Conservation (phyloP, 2,329 filamentous ascomycete genomes). For the Aspergillus sp. region DNA sequence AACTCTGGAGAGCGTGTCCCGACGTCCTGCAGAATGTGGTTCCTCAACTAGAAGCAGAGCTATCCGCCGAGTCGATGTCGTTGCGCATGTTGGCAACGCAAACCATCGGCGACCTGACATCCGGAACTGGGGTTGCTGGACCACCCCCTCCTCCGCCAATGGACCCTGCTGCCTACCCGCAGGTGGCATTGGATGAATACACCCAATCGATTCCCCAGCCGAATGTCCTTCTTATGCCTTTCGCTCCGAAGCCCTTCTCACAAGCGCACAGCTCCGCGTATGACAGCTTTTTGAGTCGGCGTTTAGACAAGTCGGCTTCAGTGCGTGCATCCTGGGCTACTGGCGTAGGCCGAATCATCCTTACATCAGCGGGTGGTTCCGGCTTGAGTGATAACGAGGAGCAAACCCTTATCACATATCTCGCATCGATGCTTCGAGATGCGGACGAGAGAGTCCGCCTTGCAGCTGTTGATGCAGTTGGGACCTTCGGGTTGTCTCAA, state of each 20-base stretch:
- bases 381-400: conserved; percentile 84
- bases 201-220: conserved; percentile 52
- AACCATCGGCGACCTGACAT: conserved; percentile 91
- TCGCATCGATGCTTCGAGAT: conserved; percentile 81
- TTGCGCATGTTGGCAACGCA: conserved; percentile 86
- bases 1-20: conserved; percentile 90
- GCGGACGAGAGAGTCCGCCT: conserved; percentile 87
- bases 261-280: conserved; percentile 78
- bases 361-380: conserved; percentile 88
- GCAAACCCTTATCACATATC: conserved; percentile 66
- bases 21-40: conserved; percentile 89
- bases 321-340: conserved; percentile 87
- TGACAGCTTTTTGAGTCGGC: conserved; percentile 78
- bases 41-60: conserved; percentile 86
- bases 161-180: conserved; percentile 83
- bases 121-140: conserved; percentile 88
- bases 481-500: conserved; percentile 75
- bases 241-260: conserved; percentile 85
- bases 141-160: conserved; percentile 70
- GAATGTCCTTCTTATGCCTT: conserved; percentile 73
- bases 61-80: conserved; percentile 85
- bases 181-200: conserved; percentile 48
- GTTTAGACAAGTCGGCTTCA: conserved; percentile 78
- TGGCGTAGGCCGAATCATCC: conserved; percentile 78
- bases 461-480: conserved; percentile 82